A percentile compares a stretch with the other conserved stretches of the same genome.
Evolutionary conservation across 139 green algal genomes (phyloP).

Genomic region (Gonium pectorale): DNA sequence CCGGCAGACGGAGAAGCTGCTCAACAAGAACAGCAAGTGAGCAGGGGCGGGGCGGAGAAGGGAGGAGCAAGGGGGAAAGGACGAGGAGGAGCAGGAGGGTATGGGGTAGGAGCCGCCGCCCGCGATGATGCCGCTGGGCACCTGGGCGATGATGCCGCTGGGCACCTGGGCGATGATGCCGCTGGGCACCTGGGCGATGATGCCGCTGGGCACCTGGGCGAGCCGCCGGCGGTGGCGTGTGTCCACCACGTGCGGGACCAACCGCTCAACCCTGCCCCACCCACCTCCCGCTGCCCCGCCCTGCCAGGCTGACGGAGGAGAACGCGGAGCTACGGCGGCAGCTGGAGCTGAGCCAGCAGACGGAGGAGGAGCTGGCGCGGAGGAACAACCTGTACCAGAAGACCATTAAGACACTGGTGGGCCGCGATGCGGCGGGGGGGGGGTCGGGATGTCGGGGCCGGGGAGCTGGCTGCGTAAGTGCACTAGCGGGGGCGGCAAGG

Average conservation of each 20-base stretch:
- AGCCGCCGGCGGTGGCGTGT: neutral
- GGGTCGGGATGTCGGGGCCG: neutral
- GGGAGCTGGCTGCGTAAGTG: too few species aligned
- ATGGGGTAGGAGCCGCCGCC: neutral
- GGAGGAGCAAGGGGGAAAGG: too few species aligned
- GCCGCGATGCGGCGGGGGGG: neutral
- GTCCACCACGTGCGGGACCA: neutral
- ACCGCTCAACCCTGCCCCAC: neutral
- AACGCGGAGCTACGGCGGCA: constrained; percentile 71
- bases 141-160: too few species aligned
- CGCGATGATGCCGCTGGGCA: too few species aligned
- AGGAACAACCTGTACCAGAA: constrained; percentile 71
- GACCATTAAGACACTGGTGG: constrained; percentile 63
- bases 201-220: neutral
- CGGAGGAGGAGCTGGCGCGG: constrained; percentile 76
- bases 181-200: neutral
- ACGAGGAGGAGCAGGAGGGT: too few species aligned
- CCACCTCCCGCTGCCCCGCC: neutral
- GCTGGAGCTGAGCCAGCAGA: constrained; percentile 71
- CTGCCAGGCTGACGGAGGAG: constrained; percentile 52
- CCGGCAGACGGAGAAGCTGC: constrained; percentile 71
- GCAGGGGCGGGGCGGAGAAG: neutral
- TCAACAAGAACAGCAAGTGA: constrained; percentile 55
- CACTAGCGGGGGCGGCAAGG: too few species aligned
- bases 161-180: neutral